phyloP scores from a whole-genome alignment of 2,329 filamentous ascomycete species.

The Lasiodiplodia theobromae region DNA sequence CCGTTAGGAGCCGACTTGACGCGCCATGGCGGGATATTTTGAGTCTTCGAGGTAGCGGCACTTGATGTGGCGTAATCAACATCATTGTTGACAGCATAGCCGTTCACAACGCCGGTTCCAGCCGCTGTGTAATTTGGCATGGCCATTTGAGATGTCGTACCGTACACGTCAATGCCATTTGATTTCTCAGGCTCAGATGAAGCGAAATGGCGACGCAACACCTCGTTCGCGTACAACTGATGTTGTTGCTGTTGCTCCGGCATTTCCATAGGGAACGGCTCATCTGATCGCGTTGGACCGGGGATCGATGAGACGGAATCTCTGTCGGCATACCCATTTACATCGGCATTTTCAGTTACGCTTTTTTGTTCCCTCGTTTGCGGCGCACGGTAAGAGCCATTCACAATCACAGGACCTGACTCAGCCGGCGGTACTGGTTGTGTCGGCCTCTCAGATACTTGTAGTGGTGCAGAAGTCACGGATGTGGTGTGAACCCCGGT shows the following conservation, averaged over 20 bases:
- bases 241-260: slow-evolving; percentile 41
- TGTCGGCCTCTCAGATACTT: slow-evolving; percentile 31
- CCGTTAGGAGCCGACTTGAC: slow-evolving; percentile 40
- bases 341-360: slow-evolving; percentile 3
- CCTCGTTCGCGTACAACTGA: slow-evolving; percentile 40
- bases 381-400: slow-evolving; percentile 43
- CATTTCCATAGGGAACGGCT: slow-evolving; percentile 33
- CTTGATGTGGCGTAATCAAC: slow-evolving; percentile 28
- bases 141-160: neutral
- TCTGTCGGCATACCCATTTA: slow-evolving; percentile 19
- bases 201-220: slow-evolving; percentile 33
- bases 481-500: slow-evolving; percentile 34
- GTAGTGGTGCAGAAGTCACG: slow-evolving; percentile 31
- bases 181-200: slow-evolving; percentile 14
- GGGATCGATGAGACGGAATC: slow-evolving; percentile 13
- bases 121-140: slow-evolving; percentile 2
- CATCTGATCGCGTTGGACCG: slow-evolving; percentile 16
- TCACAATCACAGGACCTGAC: slow-evolving; percentile 48
- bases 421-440: slow-evolving; percentile 39
- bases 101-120: neutral
- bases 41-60: neutral
- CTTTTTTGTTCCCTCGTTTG: slow-evolving; percentile 19
- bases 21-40: slow-evolving; percentile 40
- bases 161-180: slow-evolving; percentile 3
- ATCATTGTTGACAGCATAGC: slow-evolving; percentile 33